Conservation (phyloP, 2,329 filamentous ascomycete species). For the Pseudogymnoascus sp. region DNA sequence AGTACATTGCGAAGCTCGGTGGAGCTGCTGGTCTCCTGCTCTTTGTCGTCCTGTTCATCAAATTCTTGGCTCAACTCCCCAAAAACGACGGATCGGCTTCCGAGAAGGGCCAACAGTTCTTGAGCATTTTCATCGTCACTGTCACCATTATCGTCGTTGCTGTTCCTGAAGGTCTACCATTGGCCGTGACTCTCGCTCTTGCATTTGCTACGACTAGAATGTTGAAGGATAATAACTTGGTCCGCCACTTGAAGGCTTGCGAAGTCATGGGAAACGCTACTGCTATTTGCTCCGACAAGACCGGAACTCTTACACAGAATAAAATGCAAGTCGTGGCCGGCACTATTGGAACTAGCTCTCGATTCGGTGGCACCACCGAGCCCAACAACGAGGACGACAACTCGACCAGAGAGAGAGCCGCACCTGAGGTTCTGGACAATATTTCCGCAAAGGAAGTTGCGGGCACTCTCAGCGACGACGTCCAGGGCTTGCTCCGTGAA, state of each 20-base stretch:
- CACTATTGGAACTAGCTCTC: constrained; percentile 50
- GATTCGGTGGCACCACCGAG: constrained; percentile 37
- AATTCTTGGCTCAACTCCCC: constrained; percentile 58
- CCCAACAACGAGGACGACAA: constrained; percentile 20
- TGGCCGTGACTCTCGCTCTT: constrained; percentile 60
- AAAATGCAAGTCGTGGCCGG: constrained; percentile 71
- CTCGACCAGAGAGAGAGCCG: constrained; percentile 14
- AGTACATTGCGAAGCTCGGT: constrained; percentile 71
- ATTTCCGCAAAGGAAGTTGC: constrained; percentile 23
- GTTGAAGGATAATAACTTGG: constrained; percentile 61
- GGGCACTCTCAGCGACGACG: constrained; percentile 15
- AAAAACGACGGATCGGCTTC: constrained; percentile 38
- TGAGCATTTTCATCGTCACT: constrained; percentile 54
- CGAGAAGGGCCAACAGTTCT: constrained; percentile 52
- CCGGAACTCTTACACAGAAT: constrained; percentile 65
- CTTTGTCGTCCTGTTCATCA: constrained; percentile 73
- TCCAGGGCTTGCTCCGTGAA: constrained; percentile 42
- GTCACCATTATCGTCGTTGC: constrained; percentile 63
- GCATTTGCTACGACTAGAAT: constrained; percentile 60
- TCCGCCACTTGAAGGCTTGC: constrained; percentile 58
- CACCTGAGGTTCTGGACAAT: constrained; percentile 14
- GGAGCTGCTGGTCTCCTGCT: constrained; percentile 63
- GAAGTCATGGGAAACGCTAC: constrained; percentile 66
- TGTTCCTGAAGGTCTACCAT: constrained; percentile 56
- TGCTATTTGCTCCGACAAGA: constrained; percentile 74